Evolutionary conservation across 1,284 basidiomycete genomes (phyloP), one percentile per base, ranked within the genome.

Genomic region (Cerrena zonata): DNA sequence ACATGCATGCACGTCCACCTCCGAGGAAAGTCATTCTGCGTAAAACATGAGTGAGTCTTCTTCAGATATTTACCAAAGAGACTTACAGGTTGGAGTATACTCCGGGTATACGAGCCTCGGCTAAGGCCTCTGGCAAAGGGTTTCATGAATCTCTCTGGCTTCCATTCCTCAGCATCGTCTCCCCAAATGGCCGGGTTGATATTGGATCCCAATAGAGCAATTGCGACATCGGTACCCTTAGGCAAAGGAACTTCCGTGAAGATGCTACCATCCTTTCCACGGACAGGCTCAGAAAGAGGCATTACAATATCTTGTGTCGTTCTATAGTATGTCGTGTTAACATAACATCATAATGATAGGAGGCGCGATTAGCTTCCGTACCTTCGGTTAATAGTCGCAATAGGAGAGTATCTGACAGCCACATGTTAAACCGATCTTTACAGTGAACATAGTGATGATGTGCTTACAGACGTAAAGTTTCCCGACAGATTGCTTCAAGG

Each of bases 1-100:
- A 45, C 48, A 69, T 65, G 64, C 68, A n/a, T n/a, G n/a, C n/a
- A n/a, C n/a, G n/a, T n/a, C n/a, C n/a, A n/a, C n/a, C n/a, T n/a
- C n/a, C n/a, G 69, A 2, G 63, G 58, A 69, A 69, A 11, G 66
- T 67, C 61, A 68, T 63, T 45, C 67, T 69, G 27, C 11, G 11
- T 36, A n/a, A n/a, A n/a, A n/a, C n/a, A 11, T 12, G 10, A 21
- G 13, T 10, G 10, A 12, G 22, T 21, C 22, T 13, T 12, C 13
- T 42, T 13, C 10, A 12, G 11, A 42, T 11, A 11, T 42, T 12
- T 11, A 42, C 11, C 13, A 12, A 42, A 10, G 21, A 19, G 27
- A 58, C 62, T 53, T 43, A 63, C 62, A 65, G 40, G 36, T 64
- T 55, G 26, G 60, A 59, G 44, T 61, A 65, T 1, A 64, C 57